Conservation (phyloP, 306 rosid species). For the Castanospermum australe region DNA sequence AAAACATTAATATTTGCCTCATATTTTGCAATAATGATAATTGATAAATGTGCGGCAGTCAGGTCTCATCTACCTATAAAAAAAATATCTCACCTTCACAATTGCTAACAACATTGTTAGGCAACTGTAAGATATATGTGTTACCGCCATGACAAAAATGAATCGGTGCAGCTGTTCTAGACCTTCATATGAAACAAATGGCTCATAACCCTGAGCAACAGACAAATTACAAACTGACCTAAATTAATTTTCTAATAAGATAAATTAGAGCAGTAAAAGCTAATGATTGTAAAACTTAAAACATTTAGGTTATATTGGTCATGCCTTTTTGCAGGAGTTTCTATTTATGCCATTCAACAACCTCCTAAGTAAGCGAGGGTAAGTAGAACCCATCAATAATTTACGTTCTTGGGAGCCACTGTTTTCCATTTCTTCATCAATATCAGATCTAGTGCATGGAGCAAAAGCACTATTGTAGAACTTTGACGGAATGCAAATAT, state of each 20-base stretch:
- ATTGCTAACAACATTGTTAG: conserved; percentile 93
- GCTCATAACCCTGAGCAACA: conserved; percentile 78
- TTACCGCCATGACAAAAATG: conserved; percentile 96
- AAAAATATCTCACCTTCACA: conserved; percentile 71
- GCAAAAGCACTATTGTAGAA: conserved; percentile 73
- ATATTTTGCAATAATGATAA: background rate
- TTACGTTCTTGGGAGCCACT: conserved; percentile 57
- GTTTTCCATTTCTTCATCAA: conserved; percentile 58
- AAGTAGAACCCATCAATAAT: conserved; percentile 50
- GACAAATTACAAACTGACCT: conserved; percentile 24
- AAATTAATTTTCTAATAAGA: too few species aligned
- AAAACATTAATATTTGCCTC: background rate
- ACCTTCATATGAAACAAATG: conserved; percentile 90
- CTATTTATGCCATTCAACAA: conserved; percentile 48
- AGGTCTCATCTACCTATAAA: background rate
- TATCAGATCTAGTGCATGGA: conserved; percentile 78
- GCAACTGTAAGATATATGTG: conserved; percentile 96
- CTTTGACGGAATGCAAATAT: conserved; percentile 87
- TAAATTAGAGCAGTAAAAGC: conserved; percentile 10
- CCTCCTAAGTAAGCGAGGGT: conserved; percentile 56
- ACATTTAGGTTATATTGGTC: conserved; percentile 18
- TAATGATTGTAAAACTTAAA: conserved; percentile 12
- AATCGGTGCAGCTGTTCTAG: conserved; percentile 98
- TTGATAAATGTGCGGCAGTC: background rate
- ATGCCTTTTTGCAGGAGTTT: conserved; percentile 75